phyloP scores from a whole-genome alignment of 441 rosid genomes.

The Brassica balearica region DNA sequence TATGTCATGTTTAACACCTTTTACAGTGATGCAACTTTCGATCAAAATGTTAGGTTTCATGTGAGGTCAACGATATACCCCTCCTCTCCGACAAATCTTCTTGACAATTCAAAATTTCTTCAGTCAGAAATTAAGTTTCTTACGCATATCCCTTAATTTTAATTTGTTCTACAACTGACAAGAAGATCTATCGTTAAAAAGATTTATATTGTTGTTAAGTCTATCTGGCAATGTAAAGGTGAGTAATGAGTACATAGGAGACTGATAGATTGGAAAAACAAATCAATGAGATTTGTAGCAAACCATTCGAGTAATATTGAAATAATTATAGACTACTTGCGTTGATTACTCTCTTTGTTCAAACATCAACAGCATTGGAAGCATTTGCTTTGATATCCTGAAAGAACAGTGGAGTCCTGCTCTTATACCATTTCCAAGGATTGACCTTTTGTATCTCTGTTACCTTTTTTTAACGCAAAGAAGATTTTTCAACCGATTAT shows the following conservation, averaged over 20 bases:
- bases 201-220: no score
- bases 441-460: slow-evolving; percentile 11
- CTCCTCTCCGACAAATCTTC: neutral
- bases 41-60: neutral
- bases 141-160: neutral
- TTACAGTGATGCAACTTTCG: neutral
- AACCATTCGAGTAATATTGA: neutral
- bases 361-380: slow-evolving; percentile 60
- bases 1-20: neutral
- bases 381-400: slow-evolving; percentile 62
- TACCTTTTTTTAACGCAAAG: neutral
- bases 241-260: neutral
- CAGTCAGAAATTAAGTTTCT: neutral
- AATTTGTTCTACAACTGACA: neutral
- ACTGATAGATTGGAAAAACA: neutral
- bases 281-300: neutral
- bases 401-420: slow-evolving; percentile 68
- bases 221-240: neutral
- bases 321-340: neutral
- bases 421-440: slow-evolving; percentile 57
- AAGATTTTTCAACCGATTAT: neutral
- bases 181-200: neutral
- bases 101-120: neutral
- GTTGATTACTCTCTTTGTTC: slow-evolving; percentile 28
- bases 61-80: neutral